A percentile compares a stretch with the other conserved stretches of the same genome.
Evolutionary conservation across 345 rosid species (phyloP).

Genomic region (Syzygium grande): DNA sequence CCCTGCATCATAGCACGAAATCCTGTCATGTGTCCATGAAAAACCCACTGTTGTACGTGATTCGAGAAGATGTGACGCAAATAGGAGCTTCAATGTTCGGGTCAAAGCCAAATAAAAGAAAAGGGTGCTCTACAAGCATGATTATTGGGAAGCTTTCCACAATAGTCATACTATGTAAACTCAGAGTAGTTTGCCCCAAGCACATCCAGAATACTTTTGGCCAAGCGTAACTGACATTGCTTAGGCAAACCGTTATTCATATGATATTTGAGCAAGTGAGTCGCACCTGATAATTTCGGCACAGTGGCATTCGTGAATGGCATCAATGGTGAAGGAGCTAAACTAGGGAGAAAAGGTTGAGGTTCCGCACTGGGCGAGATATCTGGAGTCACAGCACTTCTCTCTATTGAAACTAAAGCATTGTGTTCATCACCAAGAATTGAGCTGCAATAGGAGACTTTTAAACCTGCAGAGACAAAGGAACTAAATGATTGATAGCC

Average conservation of each 20-base stretch:
- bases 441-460: slow-evolving; percentile 4
- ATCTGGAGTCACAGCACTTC: slow-evolving; percentile 7
- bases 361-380: slow-evolving; percentile 17
- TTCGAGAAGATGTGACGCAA: not conserved
- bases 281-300: slow-evolving; percentile 45
- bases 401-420: not conserved
- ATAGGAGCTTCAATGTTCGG: not conserved
- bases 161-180: not conserved
- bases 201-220: not conserved
- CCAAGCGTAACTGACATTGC: not conserved
- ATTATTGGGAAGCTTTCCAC: not conserved
- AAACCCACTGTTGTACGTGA: not conserved
- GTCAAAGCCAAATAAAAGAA: not conserved
- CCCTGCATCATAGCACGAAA: not conserved
- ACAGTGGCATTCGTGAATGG: slow-evolving; percentile 28
- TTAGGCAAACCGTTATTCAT: not conserved
- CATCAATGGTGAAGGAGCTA: slow-evolving; percentile 51
- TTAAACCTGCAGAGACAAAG: slow-evolving; percentile 7
- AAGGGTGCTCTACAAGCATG: not conserved
- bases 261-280: not conserved
- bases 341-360: slow-evolving; percentile 48
- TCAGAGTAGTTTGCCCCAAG: not conserved
- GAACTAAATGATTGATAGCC: not conserved
- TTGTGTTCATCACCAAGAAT: not conserved
- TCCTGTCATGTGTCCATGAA: not conserved